Evolutionary conservation across 2,329 filamentous ascomycete species (phyloP).

Genomic region (Berkeleyomyces rouxiae): DNA sequence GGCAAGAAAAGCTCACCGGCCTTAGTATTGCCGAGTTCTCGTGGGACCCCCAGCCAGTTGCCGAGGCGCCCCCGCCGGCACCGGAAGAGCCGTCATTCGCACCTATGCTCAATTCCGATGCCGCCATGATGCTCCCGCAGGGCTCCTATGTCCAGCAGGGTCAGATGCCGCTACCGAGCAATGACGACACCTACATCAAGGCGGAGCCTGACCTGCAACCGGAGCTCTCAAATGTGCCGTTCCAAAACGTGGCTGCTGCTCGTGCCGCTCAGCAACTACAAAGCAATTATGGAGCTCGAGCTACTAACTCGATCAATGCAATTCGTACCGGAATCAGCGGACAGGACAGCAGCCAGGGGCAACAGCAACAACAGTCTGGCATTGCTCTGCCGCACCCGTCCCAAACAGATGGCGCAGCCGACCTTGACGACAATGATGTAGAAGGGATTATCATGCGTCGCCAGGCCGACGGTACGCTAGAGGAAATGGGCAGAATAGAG

Average conservation of each 20-base stretch:
- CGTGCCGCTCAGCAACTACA: constrained; percentile 41
- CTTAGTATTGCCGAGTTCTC: constrained; percentile 78
- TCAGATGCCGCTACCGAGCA: constrained; percentile 14
- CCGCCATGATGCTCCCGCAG: constrained; percentile 20
- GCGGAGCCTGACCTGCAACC: constrained; percentile 9
- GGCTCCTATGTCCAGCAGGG: constrained; percentile 20
- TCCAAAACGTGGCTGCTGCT: constrained; percentile 29
- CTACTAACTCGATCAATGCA: constrained; percentile 49
- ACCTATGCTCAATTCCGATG: constrained; percentile 2
- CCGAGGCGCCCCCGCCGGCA: constrained; percentile 20
- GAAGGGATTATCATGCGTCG: constrained; percentile 43
- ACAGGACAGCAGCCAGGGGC: constrained; percentile 22
- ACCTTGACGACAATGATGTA: constrained; percentile 38
- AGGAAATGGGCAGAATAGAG: constrained; percentile 40
- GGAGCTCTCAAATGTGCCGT: constrained; percentile 13
- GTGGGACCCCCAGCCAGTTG: constrained; percentile 73
- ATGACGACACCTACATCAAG: constrained; percentile 6
- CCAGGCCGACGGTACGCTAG: constrained; percentile 34
- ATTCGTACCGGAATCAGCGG: constrained; percentile 30
- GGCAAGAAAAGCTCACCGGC: constrained; percentile 79
- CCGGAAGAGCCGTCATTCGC: constrained; percentile 15
- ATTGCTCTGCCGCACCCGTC: constrained; percentile 20
- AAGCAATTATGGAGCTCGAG: constrained; percentile 43
- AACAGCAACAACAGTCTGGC: constrained; percentile 17
- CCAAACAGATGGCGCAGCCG: constrained; percentile 60